Evolutionary conservation across 2,329 filamentous ascomycete genomes (phyloP).

Genomic region (Xylariaceae sp.): DNA sequence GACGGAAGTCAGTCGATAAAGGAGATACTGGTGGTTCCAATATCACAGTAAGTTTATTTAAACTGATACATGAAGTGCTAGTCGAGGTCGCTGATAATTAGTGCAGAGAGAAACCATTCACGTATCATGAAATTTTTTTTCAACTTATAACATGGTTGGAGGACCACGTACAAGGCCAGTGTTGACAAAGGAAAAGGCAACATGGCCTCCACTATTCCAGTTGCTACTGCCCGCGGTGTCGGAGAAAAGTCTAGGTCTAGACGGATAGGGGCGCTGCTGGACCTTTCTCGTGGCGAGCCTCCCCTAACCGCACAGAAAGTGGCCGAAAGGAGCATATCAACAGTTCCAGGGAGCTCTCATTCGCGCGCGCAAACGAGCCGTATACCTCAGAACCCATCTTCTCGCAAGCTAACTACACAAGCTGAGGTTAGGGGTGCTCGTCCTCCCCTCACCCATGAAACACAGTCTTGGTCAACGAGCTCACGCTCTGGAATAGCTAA

Average conservation of each 20-base stretch:
- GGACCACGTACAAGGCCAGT: slow-evolving; percentile 23
- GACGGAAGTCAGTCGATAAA: background rate
- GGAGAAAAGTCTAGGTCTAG: slow-evolving; percentile 38
- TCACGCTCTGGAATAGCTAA: slow-evolving; percentile 43
- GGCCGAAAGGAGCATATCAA: slow-evolving; percentile 30
- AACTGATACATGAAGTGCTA: background rate
- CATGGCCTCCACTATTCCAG: slow-evolving; percentile 44
- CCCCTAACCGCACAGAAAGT: slow-evolving; percentile 37
- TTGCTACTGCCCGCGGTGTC: slow-evolving; percentile 36
- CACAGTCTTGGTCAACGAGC: slow-evolving; percentile 51
- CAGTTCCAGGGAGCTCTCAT: slow-evolving; percentile 32
- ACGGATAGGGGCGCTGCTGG: slow-evolving; percentile 39
- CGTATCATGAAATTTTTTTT: slow-evolving; percentile 31
- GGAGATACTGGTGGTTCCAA: background rate
- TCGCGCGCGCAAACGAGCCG: slow-evolving; percentile 42
- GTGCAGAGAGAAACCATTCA: background rate
- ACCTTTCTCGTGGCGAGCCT: slow-evolving; percentile 37
- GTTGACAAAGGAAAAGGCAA: slow-evolving; percentile 33
- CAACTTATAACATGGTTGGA: slow-evolving; percentile 35
- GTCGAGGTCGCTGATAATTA: background rate
- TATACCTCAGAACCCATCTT: slow-evolving; percentile 46
- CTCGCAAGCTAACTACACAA: slow-evolving; percentile 33
- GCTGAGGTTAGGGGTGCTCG: slow-evolving; percentile 33
- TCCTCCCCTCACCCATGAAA: slow-evolving; percentile 51
- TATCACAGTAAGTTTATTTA: slow-evolving; percentile 11